phyloP scores from a whole-genome alignment of 2,329 filamentous ascomycete species.

The Macrophomina tecta region DNA sequence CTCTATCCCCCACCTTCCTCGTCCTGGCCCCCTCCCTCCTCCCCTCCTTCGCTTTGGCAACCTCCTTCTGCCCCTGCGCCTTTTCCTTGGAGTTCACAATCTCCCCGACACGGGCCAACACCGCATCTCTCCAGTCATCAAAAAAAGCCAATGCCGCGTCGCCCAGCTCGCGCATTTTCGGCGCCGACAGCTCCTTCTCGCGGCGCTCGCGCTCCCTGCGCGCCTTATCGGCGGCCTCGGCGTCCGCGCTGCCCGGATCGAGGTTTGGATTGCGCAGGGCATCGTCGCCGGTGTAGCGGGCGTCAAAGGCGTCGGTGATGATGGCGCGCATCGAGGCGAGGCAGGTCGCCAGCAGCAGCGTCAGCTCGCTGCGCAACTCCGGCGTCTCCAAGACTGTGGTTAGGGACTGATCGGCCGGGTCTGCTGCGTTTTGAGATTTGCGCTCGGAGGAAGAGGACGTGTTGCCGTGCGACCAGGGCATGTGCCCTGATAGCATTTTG shows the following conservation, averaged over 20 bases:
- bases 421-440: background rate
- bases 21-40: constrained; percentile 29
- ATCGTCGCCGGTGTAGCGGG: constrained; percentile 38
- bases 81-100: constrained; percentile 55
- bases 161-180: constrained; percentile 68
- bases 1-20: constrained; percentile 31
- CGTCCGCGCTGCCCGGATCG: constrained; percentile 33
- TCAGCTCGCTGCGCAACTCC: constrained; percentile 51
- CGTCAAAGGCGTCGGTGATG: constrained; percentile 45
- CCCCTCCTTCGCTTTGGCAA: constrained; percentile 27
- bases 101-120: constrained; percentile 74
- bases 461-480: constrained; percentile 24
- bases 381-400: constrained; percentile 47
- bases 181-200: constrained; percentile 57
- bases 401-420: constrained; percentile 4
- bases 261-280: constrained; percentile 30
- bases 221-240: constrained; percentile 27
- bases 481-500: constrained; percentile 20
- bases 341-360: constrained; percentile 53
- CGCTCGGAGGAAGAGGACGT: background rate
- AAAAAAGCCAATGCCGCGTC: constrained; percentile 74
- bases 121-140: constrained; percentile 76
- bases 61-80: constrained; percentile 41
- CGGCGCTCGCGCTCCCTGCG: constrained; percentile 45
- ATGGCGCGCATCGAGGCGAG: constrained; percentile 52